Evolutionary conservation across 305 asterid species (phyloP), one percentile per base, ranked within the genome.

Genomic region (Solanum aculeatissimum): DNA sequence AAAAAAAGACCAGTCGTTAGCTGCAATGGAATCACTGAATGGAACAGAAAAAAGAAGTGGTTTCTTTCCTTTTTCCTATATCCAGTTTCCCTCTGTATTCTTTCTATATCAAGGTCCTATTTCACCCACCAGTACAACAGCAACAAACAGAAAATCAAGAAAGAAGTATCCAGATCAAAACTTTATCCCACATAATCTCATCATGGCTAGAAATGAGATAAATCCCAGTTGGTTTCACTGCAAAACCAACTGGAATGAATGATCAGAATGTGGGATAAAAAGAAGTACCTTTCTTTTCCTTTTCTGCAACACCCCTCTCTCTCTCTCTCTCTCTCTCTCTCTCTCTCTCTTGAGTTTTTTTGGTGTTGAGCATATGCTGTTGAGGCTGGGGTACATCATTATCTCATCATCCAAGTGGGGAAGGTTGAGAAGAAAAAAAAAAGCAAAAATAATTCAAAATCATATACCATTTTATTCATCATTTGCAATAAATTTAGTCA

Each of bases 191-290:
- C 86, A 89, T 35, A 74, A 88, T 85, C 71, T 89, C 80, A 85
- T 82, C 70, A 91, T 83, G 85, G 71, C 80, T 83, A 89, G 80
- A 78, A 68, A 71, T 68, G 84, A 86, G 86, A 65, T 62, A 82
- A 88, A 89, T 88, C 87, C 91, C 91, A 87, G 92, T 86, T 89
- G 92, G 90, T 88, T 87, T 86, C 89, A 86, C 90, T 86, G 85
- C 82, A 89, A 93, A 88, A 83, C 89, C 95, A 93, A 91, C 92
- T 91, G 95, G 94, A 91, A 91, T 86, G 93, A 91, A 93, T 91
- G 77, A 92, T 88, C 89, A 87, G 86, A 84, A 85, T 69, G 87
- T 82, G 83, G 89, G 87, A 87, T 86, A 86, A 86, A 88, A 87
- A 62, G 84, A 85, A 53, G 78, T 85, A 85, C 88, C 85, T 89